These are phyloP conservation scores for Davidsoniella virescens DNA, from an alignment of 2,329 filamentous ascomycete species.

Conservation along the genomic window DNA sequence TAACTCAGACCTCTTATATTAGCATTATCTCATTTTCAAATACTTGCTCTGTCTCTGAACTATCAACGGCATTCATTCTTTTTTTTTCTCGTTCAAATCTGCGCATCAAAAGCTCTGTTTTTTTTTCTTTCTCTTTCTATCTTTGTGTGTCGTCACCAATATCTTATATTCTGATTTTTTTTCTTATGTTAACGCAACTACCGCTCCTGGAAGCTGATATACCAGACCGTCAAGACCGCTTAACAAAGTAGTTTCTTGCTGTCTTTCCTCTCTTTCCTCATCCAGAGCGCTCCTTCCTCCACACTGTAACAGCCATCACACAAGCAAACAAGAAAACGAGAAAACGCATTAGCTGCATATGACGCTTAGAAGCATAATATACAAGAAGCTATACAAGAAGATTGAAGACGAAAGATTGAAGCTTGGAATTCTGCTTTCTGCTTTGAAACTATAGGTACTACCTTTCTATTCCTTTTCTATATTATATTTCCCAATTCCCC, in stretches of 20 bases:
- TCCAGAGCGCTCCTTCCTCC: background rate
- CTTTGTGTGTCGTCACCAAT: background rate
- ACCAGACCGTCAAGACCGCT: background rate
- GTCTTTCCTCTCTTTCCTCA: constrained; percentile 6
- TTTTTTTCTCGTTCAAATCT: background rate
- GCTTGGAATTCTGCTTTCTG: background rate
- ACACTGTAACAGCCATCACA: background rate
- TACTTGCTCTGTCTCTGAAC: background rate
- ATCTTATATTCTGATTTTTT: background rate
- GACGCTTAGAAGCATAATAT: background rate
- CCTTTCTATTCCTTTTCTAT: too few relatives aligned
- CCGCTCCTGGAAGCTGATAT: background rate
- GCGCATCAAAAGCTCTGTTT: background rate
- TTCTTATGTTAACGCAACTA: background rate
- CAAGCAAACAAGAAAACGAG: background rate
- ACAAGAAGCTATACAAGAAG: background rate
- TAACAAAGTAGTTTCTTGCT: constrained; percentile 1
- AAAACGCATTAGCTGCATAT: background rate
- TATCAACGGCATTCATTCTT: background rate
- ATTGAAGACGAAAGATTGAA: background rate
- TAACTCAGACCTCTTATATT: background rate
- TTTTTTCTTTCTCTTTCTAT: background rate
- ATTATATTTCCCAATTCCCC: too few relatives aligned
- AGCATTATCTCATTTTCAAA: background rate
- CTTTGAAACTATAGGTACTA: too few relatives aligned